Conservation (phyloP, 2,329 filamentous ascomycete genomes). For the Colletotrichum gloeosporioides region DNA sequence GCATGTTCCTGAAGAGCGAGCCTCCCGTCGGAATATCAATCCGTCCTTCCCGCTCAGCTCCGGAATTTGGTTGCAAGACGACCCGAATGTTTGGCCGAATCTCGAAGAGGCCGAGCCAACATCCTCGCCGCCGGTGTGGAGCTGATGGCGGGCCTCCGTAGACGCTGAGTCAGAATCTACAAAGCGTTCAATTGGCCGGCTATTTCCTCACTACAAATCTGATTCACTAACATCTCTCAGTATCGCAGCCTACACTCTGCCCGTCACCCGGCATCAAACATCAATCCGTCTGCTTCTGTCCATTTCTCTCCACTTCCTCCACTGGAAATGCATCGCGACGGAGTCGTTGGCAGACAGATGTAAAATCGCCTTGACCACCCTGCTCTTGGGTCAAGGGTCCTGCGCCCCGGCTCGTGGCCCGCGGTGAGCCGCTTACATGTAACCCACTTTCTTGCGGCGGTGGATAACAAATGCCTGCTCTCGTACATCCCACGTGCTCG, state of each 20-base stretch:
- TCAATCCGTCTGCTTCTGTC: background rate
- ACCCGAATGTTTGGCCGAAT: background rate
- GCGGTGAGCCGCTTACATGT: conserved; percentile 1
- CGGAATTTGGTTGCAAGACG: background rate
- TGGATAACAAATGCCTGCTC: conserved; percentile 14
- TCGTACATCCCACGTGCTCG: conserved; percentile 13
- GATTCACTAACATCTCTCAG: background rate
- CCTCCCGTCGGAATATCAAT: background rate
- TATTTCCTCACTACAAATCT: background rate
- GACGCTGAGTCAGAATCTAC: conserved; percentile 2
- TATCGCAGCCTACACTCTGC: background rate
- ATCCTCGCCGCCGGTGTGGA: background rate
- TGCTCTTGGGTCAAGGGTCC: background rate
- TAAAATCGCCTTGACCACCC: conserved; percentile 2
- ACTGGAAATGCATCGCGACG: background rate
- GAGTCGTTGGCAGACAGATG: background rate
- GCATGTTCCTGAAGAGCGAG: background rate
- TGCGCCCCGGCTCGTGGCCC: conserved; percentile 1
- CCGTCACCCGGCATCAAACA: background rate
- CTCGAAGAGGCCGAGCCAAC: background rate
- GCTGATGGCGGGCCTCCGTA: background rate
- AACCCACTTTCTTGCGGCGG: background rate
- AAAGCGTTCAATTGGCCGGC: background rate
- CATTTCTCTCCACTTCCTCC: background rate
- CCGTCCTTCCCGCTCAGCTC: background rate